A percentile compares a stretch with the other conserved stretches of the same genome.
phyloP scores from a whole-genome alignment of 2,329 filamentous ascomycete genomes.

The Rhinocladiella mackenziei region DNA sequence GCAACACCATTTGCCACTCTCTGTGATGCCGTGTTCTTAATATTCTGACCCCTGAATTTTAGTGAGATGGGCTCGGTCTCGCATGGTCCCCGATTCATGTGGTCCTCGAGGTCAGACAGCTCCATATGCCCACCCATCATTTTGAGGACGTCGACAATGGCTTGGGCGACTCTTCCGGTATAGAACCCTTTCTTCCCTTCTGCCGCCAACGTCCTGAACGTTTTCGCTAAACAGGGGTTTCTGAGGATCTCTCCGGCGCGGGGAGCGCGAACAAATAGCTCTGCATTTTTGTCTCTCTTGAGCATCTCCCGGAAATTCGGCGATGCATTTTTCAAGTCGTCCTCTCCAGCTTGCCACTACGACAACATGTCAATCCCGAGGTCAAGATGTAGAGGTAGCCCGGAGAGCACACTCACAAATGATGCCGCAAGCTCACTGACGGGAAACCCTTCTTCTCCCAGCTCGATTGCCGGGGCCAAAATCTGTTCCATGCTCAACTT shows the following conservation, averaged over 20 bases:
- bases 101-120: constrained; percentile 73
- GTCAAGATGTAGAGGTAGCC: background rate
- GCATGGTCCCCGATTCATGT: constrained; percentile 69
- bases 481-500: constrained; percentile 74
- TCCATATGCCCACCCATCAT: constrained; percentile 73
- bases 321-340: constrained; percentile 64
- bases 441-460: constrained; percentile 85
- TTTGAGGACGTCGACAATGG: constrained; percentile 71
- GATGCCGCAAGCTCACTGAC: constrained; percentile 73
- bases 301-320: constrained; percentile 86
- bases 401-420: constrained; percentile 59
- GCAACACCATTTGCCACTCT: constrained; percentile 22
- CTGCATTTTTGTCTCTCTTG: constrained; percentile 66
- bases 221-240: constrained; percentile 74
- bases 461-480: constrained; percentile 73
- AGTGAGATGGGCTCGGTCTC: constrained; percentile 81
- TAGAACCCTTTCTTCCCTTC: constrained; percentile 92
- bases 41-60: constrained; percentile 65
- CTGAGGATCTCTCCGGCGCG: constrained; percentile 80
- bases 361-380: background rate
- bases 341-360: constrained; percentile 69
- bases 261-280: constrained; percentile 70
- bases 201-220: constrained; percentile 72
- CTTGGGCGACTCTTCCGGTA: constrained; percentile 73
- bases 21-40: constrained; percentile 46